A percentile compares a stretch with the other conserved stretches of the same genome.
Conservation (phyloP, 805 yeast species). For the Kodamaea laetipori region DNA sequence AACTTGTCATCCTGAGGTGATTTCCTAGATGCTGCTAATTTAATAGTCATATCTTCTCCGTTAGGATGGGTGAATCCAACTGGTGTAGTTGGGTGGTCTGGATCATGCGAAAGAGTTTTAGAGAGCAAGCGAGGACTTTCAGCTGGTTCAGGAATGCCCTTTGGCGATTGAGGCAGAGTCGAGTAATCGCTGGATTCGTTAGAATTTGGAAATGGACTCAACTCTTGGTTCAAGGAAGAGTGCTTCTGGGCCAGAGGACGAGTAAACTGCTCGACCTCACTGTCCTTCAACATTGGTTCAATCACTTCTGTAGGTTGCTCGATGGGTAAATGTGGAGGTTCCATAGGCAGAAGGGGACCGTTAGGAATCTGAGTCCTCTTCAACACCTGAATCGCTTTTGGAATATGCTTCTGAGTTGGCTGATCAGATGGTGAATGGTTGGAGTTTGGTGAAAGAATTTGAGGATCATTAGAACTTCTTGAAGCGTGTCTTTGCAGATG, state of each 20-base stretch:
- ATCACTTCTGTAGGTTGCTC: not conserved
- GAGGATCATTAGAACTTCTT: not conserved
- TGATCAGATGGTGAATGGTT: not conserved
- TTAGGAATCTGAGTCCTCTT: not conserved
- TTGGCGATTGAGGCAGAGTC: slow-evolving; percentile 1
- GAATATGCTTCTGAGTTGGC: not conserved
- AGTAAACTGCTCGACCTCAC: slow-evolving; percentile 1
- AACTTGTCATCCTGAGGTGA: not conserved
- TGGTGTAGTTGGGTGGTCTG: not conserved
- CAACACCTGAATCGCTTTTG: slow-evolving; percentile 2
- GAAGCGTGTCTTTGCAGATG: not conserved
- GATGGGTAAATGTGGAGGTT: slow-evolving; percentile 2
- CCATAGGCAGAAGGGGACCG: slow-evolving; percentile 5
- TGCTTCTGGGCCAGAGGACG: slow-evolving; percentile 3
- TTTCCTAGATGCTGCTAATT: not conserved
- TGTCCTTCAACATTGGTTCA: slow-evolving; percentile 1
- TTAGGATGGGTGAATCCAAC: slow-evolving; percentile 1
- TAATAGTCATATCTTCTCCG: not conserved
- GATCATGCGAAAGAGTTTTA: not conserved
- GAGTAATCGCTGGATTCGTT: slow-evolving; percentile 1
- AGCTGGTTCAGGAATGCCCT: not conserved
- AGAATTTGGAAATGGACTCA: slow-evolving; percentile 1
- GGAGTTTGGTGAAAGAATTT: not conserved
- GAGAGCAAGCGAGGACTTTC: not conserved
- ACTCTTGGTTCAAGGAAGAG: slow-evolving; percentile 1